Evolutionary conservation across 164 flowering plant species (phyloP).

Genomic region (Umbellularia californica): DNA sequence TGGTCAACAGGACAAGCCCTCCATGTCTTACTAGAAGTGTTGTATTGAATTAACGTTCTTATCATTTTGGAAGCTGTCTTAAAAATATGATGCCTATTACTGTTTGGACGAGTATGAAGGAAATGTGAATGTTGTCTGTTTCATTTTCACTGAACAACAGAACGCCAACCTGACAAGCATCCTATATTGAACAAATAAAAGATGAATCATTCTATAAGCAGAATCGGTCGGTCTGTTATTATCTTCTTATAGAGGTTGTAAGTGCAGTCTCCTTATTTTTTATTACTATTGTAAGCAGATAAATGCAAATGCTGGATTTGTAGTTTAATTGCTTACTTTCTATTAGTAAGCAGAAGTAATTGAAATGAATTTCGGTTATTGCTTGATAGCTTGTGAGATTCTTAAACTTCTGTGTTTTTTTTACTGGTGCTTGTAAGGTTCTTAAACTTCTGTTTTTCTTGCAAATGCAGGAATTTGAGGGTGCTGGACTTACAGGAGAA

Average conservation of each 20-base stretch:
- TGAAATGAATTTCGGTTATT: background rate
- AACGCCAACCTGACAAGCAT: background rate
- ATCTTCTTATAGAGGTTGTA: too few relatives aligned
- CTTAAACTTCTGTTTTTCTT: background rate
- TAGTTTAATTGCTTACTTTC: background rate
- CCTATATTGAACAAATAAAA: background rate
- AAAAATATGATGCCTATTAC: too few relatives aligned
- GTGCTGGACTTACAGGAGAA: conserved; percentile 81
- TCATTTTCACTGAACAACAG: background rate
- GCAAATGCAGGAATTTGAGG: conserved; percentile 54
- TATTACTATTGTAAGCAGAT: background rate
- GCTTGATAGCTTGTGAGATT: background rate
- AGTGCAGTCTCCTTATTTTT: too few relatives aligned
- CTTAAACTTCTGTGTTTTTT: background rate
- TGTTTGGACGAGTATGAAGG: too few relatives aligned
- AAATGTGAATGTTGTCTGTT: too few relatives aligned
- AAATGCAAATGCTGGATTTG: background rate
- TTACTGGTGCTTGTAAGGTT: background rate
- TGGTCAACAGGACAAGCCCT: too few relatives aligned
- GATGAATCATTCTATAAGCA: too few relatives aligned
- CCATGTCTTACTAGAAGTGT: too few relatives aligned
- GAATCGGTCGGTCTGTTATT: too few relatives aligned
- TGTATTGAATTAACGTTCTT: too few relatives aligned
- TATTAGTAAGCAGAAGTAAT: background rate
- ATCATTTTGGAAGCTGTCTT: too few relatives aligned